phyloP scores from a whole-genome alignment of 73 alveolate genomes.

The Uronychia setigera region DNA sequence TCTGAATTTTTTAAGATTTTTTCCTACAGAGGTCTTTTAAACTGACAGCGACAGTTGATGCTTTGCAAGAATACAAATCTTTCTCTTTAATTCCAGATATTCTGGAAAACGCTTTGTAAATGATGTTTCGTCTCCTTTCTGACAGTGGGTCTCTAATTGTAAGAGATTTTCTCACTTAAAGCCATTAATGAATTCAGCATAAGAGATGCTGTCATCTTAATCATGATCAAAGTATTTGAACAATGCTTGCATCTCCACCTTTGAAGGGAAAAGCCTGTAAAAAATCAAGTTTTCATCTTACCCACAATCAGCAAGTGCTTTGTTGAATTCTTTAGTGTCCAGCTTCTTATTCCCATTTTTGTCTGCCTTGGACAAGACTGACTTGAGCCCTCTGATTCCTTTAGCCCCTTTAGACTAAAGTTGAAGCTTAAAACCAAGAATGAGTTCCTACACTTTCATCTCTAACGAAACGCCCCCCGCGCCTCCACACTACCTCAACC shows the following conservation, averaged over 20 bases:
- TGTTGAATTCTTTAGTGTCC: constrained; percentile 44
- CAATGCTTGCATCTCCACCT: constrained; percentile 45
- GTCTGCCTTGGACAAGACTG: constrained; percentile 38
- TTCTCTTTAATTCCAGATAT: not conserved
- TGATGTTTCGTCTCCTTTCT: constrained; percentile 42
- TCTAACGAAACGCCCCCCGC: constrained; percentile 22
- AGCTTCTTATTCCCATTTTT: constrained; percentile 40
- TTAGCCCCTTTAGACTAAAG: too few relatives aligned
- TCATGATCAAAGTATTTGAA: constrained; percentile 49
- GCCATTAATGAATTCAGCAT: constrained; percentile 48
- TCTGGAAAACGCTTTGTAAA: constrained; percentile 25
- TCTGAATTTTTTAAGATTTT: not conserved
- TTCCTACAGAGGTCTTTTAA: constrained; percentile 31
- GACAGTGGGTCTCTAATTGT: constrained; percentile 40
- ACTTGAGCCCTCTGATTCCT: constrained; percentile 30
- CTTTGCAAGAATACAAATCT: not conserved
- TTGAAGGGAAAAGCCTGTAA: constrained; percentile 44
- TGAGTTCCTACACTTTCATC: constrained; percentile 54
- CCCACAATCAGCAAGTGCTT: constrained; percentile 63
- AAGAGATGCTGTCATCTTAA: constrained; percentile 40
- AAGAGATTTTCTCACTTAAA: constrained; percentile 1
- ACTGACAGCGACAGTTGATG: not conserved
- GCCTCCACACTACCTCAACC: too few relatives aligned
- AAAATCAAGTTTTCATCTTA: constrained; percentile 10
- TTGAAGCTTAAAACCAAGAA: constrained; percentile 42